These are phyloP conservation scores for Solanum sitiens DNA, from an alignment of 257 asterid genomes.

Conservation along the genomic window DNA sequence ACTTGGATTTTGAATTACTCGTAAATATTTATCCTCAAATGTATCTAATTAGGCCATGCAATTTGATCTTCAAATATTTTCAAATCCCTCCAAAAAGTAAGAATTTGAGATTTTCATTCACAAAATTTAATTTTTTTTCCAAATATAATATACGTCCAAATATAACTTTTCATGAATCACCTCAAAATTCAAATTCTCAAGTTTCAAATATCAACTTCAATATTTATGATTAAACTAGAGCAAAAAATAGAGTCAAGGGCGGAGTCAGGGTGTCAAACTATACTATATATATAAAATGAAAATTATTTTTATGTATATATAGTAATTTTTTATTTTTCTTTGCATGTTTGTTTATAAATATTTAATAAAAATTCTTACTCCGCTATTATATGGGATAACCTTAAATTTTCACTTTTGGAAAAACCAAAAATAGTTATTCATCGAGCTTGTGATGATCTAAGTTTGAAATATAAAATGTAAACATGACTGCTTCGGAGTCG, in stretches of 20 bases:
- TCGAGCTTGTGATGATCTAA: not conserved
- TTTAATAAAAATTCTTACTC: not conserved
- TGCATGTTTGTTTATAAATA: not conserved
- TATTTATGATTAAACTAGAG: not conserved
- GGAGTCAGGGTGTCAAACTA: not conserved
- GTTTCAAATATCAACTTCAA: not conserved
- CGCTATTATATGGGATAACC: not conserved
- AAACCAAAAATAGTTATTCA: not conserved
- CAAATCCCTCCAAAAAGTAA: not conserved
- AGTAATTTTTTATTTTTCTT: not conserved
- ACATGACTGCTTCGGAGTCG: not conserved
- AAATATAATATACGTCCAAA: not conserved
- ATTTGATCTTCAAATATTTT: not conserved
- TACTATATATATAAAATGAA: not conserved
- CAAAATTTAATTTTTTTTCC: not conserved
- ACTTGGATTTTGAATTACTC: not conserved
- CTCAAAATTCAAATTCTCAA: not conserved
- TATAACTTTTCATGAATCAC: not conserved
- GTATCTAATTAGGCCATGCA: not conserved
- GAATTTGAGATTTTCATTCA: not conserved
- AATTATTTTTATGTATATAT: not conserved
- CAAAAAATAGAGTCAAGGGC: not conserved
- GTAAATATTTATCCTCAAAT: not conserved
- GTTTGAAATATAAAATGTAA: not conserved
- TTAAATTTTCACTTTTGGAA: not conserved